phyloP scores from a whole-genome alignment of 352 stramenopile species.

The Pythium apleroticum region DNA sequence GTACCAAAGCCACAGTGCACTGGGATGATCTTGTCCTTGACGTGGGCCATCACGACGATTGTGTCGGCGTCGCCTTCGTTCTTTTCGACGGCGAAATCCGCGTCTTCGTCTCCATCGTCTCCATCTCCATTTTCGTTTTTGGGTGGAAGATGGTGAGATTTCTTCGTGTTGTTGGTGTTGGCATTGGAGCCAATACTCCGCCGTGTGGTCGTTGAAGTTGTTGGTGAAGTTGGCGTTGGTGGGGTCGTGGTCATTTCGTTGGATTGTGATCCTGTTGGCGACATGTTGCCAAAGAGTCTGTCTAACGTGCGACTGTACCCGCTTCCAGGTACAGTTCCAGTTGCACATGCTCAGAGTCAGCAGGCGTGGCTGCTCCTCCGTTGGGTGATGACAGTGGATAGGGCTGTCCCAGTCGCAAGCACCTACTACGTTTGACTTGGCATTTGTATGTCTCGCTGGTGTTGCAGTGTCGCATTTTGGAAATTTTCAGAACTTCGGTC shows the following conservation, averaged over 20 bases:
- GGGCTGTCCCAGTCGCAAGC: slow-evolving; percentile 16
- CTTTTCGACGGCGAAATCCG: slow-evolving; percentile 19
- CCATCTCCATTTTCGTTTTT: neutral
- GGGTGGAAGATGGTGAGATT: neutral
- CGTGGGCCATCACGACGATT: slow-evolving; percentile 61
- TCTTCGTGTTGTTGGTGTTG: slow-evolving; percentile 3
- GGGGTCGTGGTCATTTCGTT: slow-evolving; percentile 4
- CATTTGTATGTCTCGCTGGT: slow-evolving; percentile 13
- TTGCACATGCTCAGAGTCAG: slow-evolving; percentile 21
- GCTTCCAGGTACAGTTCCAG: slow-evolving; percentile 14
- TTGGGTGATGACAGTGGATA: slow-evolving; percentile 17
- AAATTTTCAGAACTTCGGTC: slow-evolving; percentile 6
- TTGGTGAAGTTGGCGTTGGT: slow-evolving; percentile 23
- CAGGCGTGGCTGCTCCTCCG: neutral
- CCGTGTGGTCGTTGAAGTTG: slow-evolving; percentile 23
- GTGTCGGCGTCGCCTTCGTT: slow-evolving; percentile 60
- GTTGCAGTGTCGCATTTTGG: slow-evolving; percentile 27
- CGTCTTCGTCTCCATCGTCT: slow-evolving; percentile 11
- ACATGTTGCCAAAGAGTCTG: neutral
- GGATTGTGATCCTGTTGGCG: neutral
- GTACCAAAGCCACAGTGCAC: slow-evolving; percentile 71
- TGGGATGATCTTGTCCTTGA: slow-evolving; percentile 70
- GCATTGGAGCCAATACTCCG: neutral
- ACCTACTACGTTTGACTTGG: slow-evolving; percentile 10
- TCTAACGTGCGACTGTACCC: slow-evolving; percentile 18